These are phyloP conservation scores for Durio zibethinus DNA, from an alignment of 345 rosid species.

Conservation along the genomic window DNA sequence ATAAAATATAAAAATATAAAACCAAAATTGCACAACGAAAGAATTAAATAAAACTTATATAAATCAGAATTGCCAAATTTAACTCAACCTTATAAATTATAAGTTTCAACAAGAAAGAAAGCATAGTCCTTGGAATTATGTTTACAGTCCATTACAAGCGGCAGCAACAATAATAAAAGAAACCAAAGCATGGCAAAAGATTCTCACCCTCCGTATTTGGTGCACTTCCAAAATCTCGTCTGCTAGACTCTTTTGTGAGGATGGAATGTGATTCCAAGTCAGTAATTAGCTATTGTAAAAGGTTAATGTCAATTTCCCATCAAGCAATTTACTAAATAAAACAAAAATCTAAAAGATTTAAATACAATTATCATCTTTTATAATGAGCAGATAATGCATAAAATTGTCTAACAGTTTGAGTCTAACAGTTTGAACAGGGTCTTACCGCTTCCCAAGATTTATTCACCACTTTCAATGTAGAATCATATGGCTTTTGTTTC, in stretches of 20 bases:
- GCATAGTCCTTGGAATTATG: neutral
- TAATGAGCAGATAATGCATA: conserved; percentile 3
- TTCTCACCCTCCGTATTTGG: conserved; percentile 46
- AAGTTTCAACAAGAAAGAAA: neutral
- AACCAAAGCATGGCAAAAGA: conserved; percentile 5
- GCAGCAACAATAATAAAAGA: neutral
- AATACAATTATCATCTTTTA: neutral
- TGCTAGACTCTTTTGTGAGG: conserved; percentile 42
- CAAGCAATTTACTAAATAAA: conserved; percentile 4
- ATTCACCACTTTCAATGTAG: conserved; percentile 55
- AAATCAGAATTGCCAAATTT: neutral
- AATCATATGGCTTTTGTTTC: conserved; percentile 52
- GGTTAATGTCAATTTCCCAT: conserved; percentile 23
- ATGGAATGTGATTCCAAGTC: conserved; percentile 59
- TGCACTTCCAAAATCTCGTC: conserved; percentile 26
- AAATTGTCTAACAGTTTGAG: neutral
- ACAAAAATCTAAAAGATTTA: conserved; percentile 6
- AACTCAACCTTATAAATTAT: neutral
- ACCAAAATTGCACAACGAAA: neutral
- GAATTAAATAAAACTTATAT: neutral
- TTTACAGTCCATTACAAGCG: neutral
- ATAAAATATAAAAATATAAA: no score
- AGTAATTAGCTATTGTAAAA: conserved; percentile 50
- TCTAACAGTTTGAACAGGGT: neutral
- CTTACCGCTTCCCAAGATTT: conserved; percentile 76